Percentiles rank a stretch among this genome's conserved stretches.
phyloP scores from a whole-genome alignment of 805 yeast genomes.

The Lachancea sp. region DNA sequence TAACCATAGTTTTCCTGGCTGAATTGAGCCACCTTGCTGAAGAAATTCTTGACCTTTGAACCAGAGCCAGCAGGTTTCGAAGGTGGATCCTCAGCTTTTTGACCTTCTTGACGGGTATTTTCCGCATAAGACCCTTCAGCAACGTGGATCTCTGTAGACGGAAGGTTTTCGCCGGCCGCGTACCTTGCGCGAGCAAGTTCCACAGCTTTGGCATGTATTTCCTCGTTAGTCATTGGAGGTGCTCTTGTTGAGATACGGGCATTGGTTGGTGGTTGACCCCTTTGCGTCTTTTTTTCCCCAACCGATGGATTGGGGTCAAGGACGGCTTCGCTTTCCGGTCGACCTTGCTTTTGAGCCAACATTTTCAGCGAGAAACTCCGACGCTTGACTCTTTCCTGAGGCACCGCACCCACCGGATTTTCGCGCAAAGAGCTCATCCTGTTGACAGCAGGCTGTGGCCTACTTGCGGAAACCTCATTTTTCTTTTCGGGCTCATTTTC shows the following conservation, averaged over 20 bases:
- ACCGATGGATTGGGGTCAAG: not conserved
- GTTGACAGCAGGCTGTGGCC: not conserved
- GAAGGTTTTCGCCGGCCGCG: not conserved
- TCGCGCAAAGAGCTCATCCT: conserved; percentile 2
- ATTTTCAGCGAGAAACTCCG: not conserved
- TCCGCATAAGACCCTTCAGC: not conserved
- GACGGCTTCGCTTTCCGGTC: not conserved
- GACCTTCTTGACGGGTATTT: not conserved
- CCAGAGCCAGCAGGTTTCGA: not conserved
- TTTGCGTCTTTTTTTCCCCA: not conserved
- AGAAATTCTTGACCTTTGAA: conserved; percentile 21
- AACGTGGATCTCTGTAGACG: not conserved
- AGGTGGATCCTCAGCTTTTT: not conserved
- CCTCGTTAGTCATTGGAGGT: conserved; percentile 36
- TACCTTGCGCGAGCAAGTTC: conserved; percentile 47
- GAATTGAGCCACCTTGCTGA: conserved; percentile 29
- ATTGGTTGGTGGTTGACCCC: not conserved
- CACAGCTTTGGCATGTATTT: conserved; percentile 52
- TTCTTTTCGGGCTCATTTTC: conserved; percentile 13
- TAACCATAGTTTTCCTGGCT: conserved; percentile 32
- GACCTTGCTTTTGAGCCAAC: not conserved
- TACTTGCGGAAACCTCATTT: not conserved
- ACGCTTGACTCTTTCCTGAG: not conserved
- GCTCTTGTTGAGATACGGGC: not conserved
- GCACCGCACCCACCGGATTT: not conserved